Base-by-base conservation (phyloP, 2,329 filamentous ascomycete genomes). In the Cladophialophora immunda region DNA sequence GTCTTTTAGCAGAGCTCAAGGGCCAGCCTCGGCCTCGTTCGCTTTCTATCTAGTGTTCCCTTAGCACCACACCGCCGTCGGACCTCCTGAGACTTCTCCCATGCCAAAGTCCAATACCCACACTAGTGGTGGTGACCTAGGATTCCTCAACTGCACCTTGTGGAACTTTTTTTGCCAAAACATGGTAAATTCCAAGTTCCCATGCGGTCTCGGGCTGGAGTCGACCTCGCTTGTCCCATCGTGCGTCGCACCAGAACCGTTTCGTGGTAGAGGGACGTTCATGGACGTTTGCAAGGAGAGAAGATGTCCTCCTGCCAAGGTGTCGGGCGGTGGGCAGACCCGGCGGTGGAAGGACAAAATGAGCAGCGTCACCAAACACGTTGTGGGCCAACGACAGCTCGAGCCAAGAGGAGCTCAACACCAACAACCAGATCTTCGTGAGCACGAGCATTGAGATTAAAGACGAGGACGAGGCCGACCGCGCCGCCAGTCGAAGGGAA, bases 391-490 rank as follows among this genome's bases (percentile, higher is more conserved):
- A 61, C 45, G 58, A 61, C 27, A 53, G 41, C 19, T 61, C 58
- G 11, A 61, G 58, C 30, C 58, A 61, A 15, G 58, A 61, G 27
- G 58, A 61, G 45, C 41, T 61, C 22, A 61, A 61, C 25, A 22
- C 17, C 15, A 47, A 38, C 8, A 61, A 61, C 2, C 58, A 61
- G 19, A 61, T 61, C 19, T 61, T 36, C 36, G 58, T 61, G 29
- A 61, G n/a, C 15, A 52, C 22, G n/a, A 61, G 58, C 29, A 38
- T 61, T 13, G 58, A 61, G 58, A 53, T 61, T 30, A 61, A 61
- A 32, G 58, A 61, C 22, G 58, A 61, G 47, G 47, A 61, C n/a
- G 58, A 61, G 22, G 29, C 11, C 7, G 52, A 55, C 30, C 52
- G 19, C 45, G 22, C 45, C n/a, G 17, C 7, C n/a, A 30, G 25